A percentile compares a stretch with the other conserved stretches of the same genome.
Conservation (phyloP, 75 land plant genomes). For the Gnetum montanum region DNA sequence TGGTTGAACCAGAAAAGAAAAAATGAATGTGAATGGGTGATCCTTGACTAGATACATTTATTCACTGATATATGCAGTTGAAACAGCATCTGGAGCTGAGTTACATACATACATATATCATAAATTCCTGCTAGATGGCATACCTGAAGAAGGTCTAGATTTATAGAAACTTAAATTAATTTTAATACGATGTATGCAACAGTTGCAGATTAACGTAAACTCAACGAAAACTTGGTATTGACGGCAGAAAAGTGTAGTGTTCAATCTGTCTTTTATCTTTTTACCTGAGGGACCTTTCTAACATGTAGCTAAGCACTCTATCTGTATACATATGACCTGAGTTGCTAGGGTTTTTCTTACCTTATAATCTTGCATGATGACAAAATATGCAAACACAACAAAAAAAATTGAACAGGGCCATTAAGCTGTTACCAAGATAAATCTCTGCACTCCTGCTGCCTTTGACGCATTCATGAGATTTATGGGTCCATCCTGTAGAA, state of each 20-base stretch:
- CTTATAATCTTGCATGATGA: not conserved
- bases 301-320: not conserved
- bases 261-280: not conserved
- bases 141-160: too few relatives aligned
- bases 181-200: too few relatives aligned
- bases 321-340: not conserved
- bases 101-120: too few relatives aligned
- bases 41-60: too few relatives aligned
- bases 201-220: too few relatives aligned
- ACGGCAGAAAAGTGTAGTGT: not conserved
- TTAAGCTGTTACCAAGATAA: constrained; percentile 26
- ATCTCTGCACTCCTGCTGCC: constrained; percentile 35
- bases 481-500: constrained; percentile 45
- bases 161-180: too few relatives aligned
- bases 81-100: not conserved
- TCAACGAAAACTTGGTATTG: too few relatives aligned
- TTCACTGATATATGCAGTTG: not conserved
- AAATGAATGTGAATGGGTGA: not conserved
- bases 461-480: constrained; percentile 43
- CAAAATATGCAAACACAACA: not conserved
- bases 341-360: not conserved
- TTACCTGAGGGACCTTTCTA: not conserved
- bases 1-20: not conserved
- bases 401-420: not conserved
- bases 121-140: too few relatives aligned